Evolutionary conservation across 1,139 yeast genomes (phyloP), one percentile per base, ranked within the genome.

Genomic region (Yamadazyma jaroonii): DNA sequence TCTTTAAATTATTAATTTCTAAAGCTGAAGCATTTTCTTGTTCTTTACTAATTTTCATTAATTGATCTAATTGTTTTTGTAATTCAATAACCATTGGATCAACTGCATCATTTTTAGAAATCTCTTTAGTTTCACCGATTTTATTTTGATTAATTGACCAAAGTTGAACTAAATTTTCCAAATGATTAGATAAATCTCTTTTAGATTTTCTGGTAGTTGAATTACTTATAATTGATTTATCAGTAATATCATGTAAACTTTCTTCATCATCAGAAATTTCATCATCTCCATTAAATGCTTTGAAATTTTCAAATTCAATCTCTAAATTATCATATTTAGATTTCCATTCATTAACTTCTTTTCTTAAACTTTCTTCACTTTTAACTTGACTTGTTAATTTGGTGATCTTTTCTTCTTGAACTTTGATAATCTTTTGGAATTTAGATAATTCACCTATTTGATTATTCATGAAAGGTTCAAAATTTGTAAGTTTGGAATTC

Each of bases 391-490:
- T 47, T n/a, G 69, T 57, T 45, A 77, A 64, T 6, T 55, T 52
- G 4, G 57, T 56, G 29, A 81, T 69, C 45, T 68, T 64, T 6
- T 58, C 64, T 42, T 75, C 77, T 58, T 83, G 89, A 5, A 62
- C 59, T 47, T 74, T 69, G 29, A 84, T 70, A 20, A 84, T 55
- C 29, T 66, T 63, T 52, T 81, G 84, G 53, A 84, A 61, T 24
- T 68, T 67, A 7, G 72, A 63, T 32, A 81, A 62, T 40, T 79
- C 78, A 3, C 75, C 61, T 40, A 82, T 64, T 48, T 79, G 81
- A 32, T 74, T 67, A 39, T 74, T 66, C 64, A 82, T 72, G 37
- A 80, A 64, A 3, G 79, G 74, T 49, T 80, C 81, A 42, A 79
- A 69, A 30, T 72, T 71, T 1, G 46, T 54, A 14, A 75, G 44